phyloP scores from a whole-genome alignment of 1,284 basidiomycete species.

The Binderoboletus segoi region DNA sequence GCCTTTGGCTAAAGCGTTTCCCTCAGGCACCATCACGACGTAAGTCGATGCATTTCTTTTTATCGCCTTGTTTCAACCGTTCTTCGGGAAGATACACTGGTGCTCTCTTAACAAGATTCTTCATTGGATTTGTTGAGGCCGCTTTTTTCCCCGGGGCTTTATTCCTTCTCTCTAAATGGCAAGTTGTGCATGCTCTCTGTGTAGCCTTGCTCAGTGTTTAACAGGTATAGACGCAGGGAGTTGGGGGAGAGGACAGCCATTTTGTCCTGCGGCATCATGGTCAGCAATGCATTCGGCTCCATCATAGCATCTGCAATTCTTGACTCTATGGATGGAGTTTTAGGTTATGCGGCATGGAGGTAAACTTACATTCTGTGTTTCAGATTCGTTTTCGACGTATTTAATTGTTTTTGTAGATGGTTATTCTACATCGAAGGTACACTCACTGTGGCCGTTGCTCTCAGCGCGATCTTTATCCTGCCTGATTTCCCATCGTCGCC shows the following conservation, averaged over 20 bases:
- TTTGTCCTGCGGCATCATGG: slow-evolving; percentile 71
- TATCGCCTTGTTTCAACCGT: slow-evolving; percentile 12
- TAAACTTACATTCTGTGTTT: neutral
- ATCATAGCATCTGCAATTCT: slow-evolving; percentile 77
- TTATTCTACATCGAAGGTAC: slow-evolving; percentile 77
- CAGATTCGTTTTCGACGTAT: neutral
- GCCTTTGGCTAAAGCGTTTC: neutral
- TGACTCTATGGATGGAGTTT: slow-evolving; percentile 68
- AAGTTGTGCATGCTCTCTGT: neutral
- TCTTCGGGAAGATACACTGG: slow-evolving; percentile 56
- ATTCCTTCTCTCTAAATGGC: slow-evolving; percentile 52
- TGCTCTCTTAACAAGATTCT: slow-evolving; percentile 71
- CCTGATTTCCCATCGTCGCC: slow-evolving; percentile 74
- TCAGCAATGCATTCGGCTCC: slow-evolving; percentile 83
- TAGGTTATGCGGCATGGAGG: slow-evolving; percentile 79
- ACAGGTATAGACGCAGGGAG: slow-evolving; percentile 62
- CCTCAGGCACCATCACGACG: slow-evolving; percentile 22
- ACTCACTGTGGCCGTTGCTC: slow-evolving; percentile 65
- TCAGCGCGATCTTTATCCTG: slow-evolving; percentile 65
- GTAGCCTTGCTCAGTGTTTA: slow-evolving; percentile 1
- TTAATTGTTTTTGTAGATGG: slow-evolving; percentile 38
- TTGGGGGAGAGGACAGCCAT: slow-evolving; percentile 73
- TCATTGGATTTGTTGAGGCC: slow-evolving; percentile 68
- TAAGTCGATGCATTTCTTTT: slow-evolving; percentile 9
- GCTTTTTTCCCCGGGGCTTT: slow-evolving; percentile 79